A percentile compares a stretch with the other conserved stretches of the same genome.
phyloP scores from a whole-genome alignment of 2,329 filamentous ascomycete genomes.

The Botrytis paeoniae region DNA sequence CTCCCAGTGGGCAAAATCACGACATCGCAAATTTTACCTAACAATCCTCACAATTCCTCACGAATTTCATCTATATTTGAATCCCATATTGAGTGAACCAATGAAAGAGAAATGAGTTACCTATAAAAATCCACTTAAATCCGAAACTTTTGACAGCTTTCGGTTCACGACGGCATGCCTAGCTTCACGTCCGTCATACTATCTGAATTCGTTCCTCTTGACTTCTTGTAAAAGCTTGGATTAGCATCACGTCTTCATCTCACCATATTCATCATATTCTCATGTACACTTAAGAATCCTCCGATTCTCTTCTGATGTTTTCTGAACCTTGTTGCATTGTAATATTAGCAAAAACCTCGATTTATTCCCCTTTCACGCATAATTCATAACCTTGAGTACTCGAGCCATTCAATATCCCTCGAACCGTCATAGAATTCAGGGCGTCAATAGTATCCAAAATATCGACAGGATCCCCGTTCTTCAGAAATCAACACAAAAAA shows the following conservation, averaged over 20 bases:
- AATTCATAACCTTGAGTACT: background rate
- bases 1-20: slow-evolving; percentile 4
- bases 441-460: background rate
- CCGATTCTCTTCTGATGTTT: background rate
- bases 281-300: background rate
- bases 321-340: background rate
- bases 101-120: background rate
- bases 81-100: background rate
- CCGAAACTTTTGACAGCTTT: background rate
- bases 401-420: background rate
- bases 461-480: background rate
- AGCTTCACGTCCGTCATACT: background rate
- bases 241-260: slow-evolving; percentile 11
- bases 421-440: background rate
- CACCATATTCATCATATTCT: background rate
- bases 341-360: background rate
- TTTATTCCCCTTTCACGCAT: background rate
- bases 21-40: slow-evolving; percentile 12
- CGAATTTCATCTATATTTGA: background rate
- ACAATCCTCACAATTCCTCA: background rate
- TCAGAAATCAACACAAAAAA: background rate
- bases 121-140: slow-evolving; percentile 1
- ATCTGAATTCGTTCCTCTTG: background rate
- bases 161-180: background rate
- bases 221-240: background rate